phyloP scores from a whole-genome alignment of 2,329 filamentous ascomycete genomes.

The Harringtonia aguacate region DNA sequence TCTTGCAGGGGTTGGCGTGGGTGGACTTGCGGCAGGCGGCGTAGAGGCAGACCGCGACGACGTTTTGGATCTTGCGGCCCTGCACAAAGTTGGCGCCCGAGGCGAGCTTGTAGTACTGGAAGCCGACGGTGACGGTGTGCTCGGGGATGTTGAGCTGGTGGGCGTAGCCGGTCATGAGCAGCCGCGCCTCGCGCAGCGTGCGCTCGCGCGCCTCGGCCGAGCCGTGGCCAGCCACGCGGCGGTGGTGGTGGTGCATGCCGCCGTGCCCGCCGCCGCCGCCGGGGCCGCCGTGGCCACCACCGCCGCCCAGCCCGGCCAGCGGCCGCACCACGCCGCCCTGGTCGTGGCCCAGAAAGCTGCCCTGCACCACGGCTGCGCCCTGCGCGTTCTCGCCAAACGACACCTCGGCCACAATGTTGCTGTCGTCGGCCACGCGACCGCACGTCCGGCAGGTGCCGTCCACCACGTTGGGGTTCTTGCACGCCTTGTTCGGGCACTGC shows the following conservation, averaged over 20 bases:
- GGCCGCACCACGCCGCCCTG: conserved; percentile 63
- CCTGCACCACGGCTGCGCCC: conserved; percentile 83
- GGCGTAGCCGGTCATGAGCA: conserved; percentile 52
- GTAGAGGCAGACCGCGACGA: conserved; percentile 86
- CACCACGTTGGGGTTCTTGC: conserved; percentile 49
- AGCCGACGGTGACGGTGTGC: conserved; percentile 51
- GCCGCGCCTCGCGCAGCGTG: conserved; percentile 46
- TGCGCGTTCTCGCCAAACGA: conserved; percentile 80
- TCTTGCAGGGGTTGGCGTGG: conserved; percentile 51
- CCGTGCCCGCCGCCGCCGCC: no score
- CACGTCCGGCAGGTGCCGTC: conserved; percentile 71
- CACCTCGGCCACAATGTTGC: conserved; percentile 85
- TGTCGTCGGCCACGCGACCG: conserved; percentile 73
- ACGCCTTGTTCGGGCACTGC: conserved; percentile 48
- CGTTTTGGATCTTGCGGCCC: conserved; percentile 73
- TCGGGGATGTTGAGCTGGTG: conserved; percentile 50
- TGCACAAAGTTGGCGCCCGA: conserved; percentile 69
- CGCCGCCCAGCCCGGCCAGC: conserved; percentile 38
- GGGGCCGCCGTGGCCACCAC: no score
- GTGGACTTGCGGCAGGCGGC: conserved; percentile 69
- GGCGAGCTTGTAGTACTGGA: conserved; percentile 67
- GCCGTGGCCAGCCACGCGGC: conserved; percentile 41
- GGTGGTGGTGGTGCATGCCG: no score
- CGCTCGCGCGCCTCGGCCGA: conserved; percentile 47
- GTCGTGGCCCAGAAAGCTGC: conserved; percentile 76